phyloP scores from a whole-genome alignment of 1,139 yeast genomes.

The Protomyces inouyei region DNA sequence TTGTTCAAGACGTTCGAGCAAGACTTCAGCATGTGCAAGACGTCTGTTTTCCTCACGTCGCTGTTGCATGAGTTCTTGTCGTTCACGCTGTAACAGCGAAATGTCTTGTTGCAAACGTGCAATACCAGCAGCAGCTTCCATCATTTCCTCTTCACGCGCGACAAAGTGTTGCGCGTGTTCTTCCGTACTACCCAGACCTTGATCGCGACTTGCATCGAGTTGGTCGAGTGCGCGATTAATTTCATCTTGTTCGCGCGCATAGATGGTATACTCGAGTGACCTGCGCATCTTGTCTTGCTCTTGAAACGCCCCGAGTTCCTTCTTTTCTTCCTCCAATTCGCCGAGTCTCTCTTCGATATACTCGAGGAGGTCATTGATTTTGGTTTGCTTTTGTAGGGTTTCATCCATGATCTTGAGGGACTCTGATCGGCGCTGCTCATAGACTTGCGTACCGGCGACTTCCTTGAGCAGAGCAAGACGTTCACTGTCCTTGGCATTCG shows the following conservation, averaged over 20 bases:
- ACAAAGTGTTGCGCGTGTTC: slow-evolving; percentile 47
- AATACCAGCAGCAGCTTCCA: slow-evolving; percentile 49
- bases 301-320: slow-evolving; percentile 68
- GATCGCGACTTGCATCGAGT: slow-evolving; percentile 57
- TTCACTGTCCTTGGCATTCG: slow-evolving; percentile 83
- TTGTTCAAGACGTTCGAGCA: slow-evolving; percentile 36
- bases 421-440: slow-evolving; percentile 74
- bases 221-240: slow-evolving; percentile 57
- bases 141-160: slow-evolving; percentile 47
- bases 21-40: slow-evolving; percentile 39
- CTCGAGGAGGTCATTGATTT: slow-evolving; percentile 68
- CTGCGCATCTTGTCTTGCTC: slow-evolving; percentile 63
- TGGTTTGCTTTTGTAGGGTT: slow-evolving; percentile 62
- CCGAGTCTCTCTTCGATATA: slow-evolving; percentile 67
- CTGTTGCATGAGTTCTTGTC: slow-evolving; percentile 48
- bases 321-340: slow-evolving; percentile 76
- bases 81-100: slow-evolving; percentile 43
- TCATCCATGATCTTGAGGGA: slow-evolving; percentile 74
- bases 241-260: slow-evolving; percentile 67
- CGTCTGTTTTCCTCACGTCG: slow-evolving; percentile 43
- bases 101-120: slow-evolving; percentile 44
- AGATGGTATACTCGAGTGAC: slow-evolving; percentile 66
- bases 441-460: slow-evolving; percentile 92
- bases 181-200: slow-evolving; percentile 48
- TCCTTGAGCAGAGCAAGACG: slow-evolving; percentile 74